Evolutionary conservation across 2,329 filamentous ascomycete genomes (phyloP), one percentile per base, ranked within the genome.

Genomic region (Exophiala aquamarina): DNA sequence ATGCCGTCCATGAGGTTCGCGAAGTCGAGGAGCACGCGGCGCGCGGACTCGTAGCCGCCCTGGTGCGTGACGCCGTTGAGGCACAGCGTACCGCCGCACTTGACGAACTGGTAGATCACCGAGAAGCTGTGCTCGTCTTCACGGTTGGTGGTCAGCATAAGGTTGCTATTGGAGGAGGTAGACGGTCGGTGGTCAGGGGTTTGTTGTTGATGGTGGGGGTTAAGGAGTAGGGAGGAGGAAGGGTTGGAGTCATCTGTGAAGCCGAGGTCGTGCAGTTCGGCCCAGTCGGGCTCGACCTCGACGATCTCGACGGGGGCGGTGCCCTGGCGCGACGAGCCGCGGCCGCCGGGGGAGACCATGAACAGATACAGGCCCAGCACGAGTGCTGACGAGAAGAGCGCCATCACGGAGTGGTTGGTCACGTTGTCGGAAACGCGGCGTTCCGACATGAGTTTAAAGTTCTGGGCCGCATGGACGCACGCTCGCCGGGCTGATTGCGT

Each of bases 281-380:
- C 66, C 76, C 75, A 79, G 50, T 77, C 70, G 4, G 77, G 64
- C 11, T 76, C 67, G 7, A 38, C n/a, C 19, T 77, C 73, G 23
- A 75, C 63, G 0, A 79, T 61, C 44, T 79, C 61, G 45, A 77
- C 63, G 20, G 50, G 50, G 3, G 50, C 44, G 11, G 61, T 39
- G 28, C 61, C 49, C 39, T 62, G 53, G 51, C 65, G 50, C 3
- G 57, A 38, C 37, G 54, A 61, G 2, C 58, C 39, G 4, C 57
- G 44, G 2, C 58, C 39, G 4, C 57, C 43, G 4, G 50, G 58
- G 2, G 68, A 61, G 0, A 74, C 64, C 59, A 74, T 77, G 55
- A 77, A 78, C 8, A 75, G 70, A 49, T 77, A 78, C 1, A 79
- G 59, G 0, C 75, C 75, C 1, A 78, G 60, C 1, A 78, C 71